Evolutionary conservation across 116 monocot species (phyloP).

Genomic region (Phalaenopsis hybrid): DNA sequence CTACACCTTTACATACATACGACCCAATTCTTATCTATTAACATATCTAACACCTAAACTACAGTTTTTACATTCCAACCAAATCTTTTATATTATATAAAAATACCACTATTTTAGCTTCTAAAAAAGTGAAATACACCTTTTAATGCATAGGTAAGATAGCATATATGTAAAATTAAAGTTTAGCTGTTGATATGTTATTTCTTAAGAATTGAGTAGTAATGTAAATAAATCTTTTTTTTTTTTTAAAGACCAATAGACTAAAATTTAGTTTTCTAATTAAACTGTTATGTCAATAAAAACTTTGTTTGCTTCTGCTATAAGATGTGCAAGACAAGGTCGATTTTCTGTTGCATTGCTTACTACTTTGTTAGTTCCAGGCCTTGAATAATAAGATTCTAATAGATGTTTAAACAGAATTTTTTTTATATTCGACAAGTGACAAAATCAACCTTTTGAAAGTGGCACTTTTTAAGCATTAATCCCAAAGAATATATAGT

Average conservation of each 20-base stretch:
- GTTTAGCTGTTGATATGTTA: no score
- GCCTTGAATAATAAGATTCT: not conserved
- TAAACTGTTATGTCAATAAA: not conserved
- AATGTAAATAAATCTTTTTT: not conserved
- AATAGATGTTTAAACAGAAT: not conserved
- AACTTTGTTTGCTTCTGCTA: not conserved
- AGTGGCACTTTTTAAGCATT: not conserved
- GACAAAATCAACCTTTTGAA: not conserved
- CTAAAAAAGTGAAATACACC: no score
- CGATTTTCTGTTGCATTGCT: not conserved
- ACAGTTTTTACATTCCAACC: no score
- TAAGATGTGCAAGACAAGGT: not conserved
- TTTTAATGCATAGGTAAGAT: no score
- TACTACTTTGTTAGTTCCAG: not conserved
- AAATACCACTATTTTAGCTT: no score
- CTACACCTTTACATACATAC: no score
- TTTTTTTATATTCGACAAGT: not conserved
- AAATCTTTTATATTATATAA: no score
- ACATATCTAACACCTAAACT: no score
- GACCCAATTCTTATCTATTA: no score
- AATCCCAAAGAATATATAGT: not conserved
- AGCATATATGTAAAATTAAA: no score
- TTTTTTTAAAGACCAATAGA: not conserved
- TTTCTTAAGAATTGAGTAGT: no score
- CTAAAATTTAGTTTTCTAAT: not conserved